Evolutionary conservation across 1,284 basidiomycete genomes (phyloP).

Genomic region (Apiotrichum siamense): DNA sequence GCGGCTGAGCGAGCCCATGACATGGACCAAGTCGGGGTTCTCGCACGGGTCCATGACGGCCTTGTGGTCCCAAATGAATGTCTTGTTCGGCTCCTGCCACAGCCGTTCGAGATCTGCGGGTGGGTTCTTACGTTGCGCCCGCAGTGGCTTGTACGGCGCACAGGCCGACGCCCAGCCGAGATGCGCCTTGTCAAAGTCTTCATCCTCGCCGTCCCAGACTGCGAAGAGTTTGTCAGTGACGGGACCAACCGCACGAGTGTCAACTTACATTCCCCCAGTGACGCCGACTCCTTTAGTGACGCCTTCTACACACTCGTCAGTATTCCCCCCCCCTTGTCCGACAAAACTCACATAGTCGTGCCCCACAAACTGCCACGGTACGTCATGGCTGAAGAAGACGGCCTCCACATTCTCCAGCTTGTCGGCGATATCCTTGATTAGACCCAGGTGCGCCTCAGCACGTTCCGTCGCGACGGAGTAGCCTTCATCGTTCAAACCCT

Average conservation of each 20-base stretch:
- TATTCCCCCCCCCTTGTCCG: neutral
- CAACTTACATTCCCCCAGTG: conserved; percentile 40
- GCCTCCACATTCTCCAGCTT: conserved; percentile 32
- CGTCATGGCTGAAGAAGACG: conserved; percentile 41
- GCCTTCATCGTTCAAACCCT: conserved; percentile 32
- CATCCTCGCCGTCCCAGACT: too few relatives aligned
- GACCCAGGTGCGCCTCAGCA: conserved; percentile 30
- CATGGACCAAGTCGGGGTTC: conserved; percentile 53
- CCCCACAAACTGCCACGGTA: conserved; percentile 44
- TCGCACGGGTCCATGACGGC: conserved; percentile 58
- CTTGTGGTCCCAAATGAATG: conserved; percentile 43
- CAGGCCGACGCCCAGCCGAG: conserved; percentile 45
- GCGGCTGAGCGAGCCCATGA: conserved; percentile 56
- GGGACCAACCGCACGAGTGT: too few relatives aligned
- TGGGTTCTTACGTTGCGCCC: conserved; percentile 27
- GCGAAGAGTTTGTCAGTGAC: conserved; percentile 22
- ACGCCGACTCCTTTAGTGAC: conserved; percentile 31
- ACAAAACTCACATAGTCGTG: conserved; percentile 39
- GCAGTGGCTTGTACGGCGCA: conserved; percentile 37
- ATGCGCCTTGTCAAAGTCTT: conserved; percentile 33
- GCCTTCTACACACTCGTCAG: conserved; percentile 22
- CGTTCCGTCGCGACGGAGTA: conserved; percentile 24
- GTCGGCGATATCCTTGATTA: conserved; percentile 30
- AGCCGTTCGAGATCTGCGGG: conserved; percentile 19
- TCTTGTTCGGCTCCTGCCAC: conserved; percentile 29